phyloP scores from a whole-genome alignment of 2,329 filamentous ascomycete genomes.

The Colletotrichum scovillei region DNA sequence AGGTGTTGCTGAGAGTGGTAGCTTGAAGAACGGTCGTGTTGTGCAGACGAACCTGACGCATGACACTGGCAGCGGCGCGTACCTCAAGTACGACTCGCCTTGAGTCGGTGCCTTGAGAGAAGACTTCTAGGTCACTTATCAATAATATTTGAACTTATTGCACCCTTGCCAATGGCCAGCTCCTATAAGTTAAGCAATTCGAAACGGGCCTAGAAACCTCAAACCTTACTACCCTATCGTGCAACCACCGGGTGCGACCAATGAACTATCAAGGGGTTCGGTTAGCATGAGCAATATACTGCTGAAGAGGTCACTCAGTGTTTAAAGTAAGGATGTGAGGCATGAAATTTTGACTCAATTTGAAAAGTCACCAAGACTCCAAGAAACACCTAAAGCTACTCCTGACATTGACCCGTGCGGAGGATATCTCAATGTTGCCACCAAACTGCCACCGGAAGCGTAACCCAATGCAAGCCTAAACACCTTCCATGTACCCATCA shows the following conservation, averaged over 20 bases:
- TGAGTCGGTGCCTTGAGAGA: neutral
- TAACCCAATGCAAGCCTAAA: neutral
- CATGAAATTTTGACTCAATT: neutral
- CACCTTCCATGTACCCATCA: neutral
- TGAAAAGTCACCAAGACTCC: neutral
- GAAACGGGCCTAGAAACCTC: no score
- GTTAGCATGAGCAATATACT: no score
- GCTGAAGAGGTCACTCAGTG: no score
- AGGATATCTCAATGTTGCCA: neutral
- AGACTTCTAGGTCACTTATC: no score
- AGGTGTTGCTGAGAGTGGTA: conserved; percentile 63
- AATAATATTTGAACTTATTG: no score
- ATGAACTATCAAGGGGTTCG: no score
- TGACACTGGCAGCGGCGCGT: conserved; percentile 28
- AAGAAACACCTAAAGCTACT: neutral
- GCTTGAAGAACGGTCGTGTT: conserved; percentile 59
- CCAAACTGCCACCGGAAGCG: neutral
- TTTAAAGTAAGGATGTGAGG: neutral
- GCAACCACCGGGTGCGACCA: no score
- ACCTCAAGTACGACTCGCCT: conserved; percentile 12
- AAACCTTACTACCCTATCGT: no score
- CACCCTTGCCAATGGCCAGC: no score
- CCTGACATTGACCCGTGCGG: neutral
- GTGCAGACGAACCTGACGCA: conserved; percentile 64
- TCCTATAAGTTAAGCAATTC: no score